Base-by-base conservation (phyloP, 345 rosid genomes). In the Stellera chamaejasme region DNA sequence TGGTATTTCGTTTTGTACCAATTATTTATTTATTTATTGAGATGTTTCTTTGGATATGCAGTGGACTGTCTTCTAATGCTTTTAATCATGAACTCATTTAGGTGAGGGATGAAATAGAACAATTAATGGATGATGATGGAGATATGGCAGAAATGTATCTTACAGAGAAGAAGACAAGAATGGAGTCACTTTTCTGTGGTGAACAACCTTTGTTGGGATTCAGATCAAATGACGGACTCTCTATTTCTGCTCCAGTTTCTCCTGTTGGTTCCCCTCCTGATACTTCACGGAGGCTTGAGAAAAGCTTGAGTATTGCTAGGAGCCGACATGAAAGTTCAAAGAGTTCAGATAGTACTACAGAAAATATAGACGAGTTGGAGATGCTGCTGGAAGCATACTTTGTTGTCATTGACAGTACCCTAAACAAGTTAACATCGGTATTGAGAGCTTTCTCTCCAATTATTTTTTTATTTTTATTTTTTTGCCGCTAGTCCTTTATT, bases 141-240 rank as follows among this genome's bases (percentile, higher is more conserved):
- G 99, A 93, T 69, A 90, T 93, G 99, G 99, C 99, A 2, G 99
- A 93, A 75, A 87, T 93, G 99, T 85, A 82, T 78, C 95, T 93
- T 23, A 90, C 97, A 2, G 99, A 93, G 76, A 93, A 93, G 81
- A 93, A 93, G 72, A 78, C 61, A 36, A 79, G 97, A 59, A 81
- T 84, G 86, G 99, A 89, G 59, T 74, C 96, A 41, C 63, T 81
- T 60, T 66, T 89, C 48, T 85, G 77, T 41, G 91, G 96, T 56
- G 99, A 93, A 56, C 99, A 74, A 62, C 84, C 94, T 45, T 8
- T 79, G 59, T 47, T 80, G 57, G 96, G 92, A 54, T 87, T 73
- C 67, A 63, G 81, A 63, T 87, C 97, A 15, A 83, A 63, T 55
- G 99, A 93, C 72, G 83, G 91, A 47, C 58, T 76, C 10, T 93